phyloP scores from a whole-genome alignment of 2,329 filamentous ascomycete species.

The Xylariaceae sp. region DNA sequence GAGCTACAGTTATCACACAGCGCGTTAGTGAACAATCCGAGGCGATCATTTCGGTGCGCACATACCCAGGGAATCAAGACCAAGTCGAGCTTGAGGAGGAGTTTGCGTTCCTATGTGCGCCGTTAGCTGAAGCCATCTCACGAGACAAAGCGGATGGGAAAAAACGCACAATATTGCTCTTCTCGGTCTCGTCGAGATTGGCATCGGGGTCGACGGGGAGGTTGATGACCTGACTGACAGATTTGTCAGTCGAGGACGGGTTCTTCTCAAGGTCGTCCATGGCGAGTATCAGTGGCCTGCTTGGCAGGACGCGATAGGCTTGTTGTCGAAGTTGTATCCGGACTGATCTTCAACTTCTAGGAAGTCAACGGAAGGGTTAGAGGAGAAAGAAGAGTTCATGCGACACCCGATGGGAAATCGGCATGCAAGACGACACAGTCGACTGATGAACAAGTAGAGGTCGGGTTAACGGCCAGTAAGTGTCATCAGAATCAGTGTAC shows the following conservation, averaged over 20 bases:
- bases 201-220: slow-evolving; percentile 50
- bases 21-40: slow-evolving; percentile 2
- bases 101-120: slow-evolving; percentile 29
- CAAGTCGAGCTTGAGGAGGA: slow-evolving; percentile 33
- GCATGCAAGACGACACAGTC: background rate
- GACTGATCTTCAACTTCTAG: background rate
- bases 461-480: too few relatives aligned
- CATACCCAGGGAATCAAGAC: slow-evolving; percentile 35
- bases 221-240: slow-evolving; percentile 12
- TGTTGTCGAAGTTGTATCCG: background rate
- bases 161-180: slow-evolving; percentile 45
- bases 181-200: slow-evolving; percentile 51
- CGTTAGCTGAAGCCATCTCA: slow-evolving; percentile 16
- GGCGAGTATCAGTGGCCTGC: background rate
- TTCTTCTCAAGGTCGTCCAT: slow-evolving; percentile 32
- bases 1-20: slow-evolving; percentile 6
- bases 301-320: background rate
- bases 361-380: background rate
- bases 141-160: background rate
- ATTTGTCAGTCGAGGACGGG: slow-evolving; percentile 22
- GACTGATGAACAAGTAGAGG: too few relatives aligned
- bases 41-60: background rate
- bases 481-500: too few relatives aligned
- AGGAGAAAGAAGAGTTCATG: background rate
- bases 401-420: background rate